A percentile compares a stretch with the other conserved stretches of the same genome.
Conservation (phyloP, 306 rosid species). For the Oxytropis ochrocephala region DNA sequence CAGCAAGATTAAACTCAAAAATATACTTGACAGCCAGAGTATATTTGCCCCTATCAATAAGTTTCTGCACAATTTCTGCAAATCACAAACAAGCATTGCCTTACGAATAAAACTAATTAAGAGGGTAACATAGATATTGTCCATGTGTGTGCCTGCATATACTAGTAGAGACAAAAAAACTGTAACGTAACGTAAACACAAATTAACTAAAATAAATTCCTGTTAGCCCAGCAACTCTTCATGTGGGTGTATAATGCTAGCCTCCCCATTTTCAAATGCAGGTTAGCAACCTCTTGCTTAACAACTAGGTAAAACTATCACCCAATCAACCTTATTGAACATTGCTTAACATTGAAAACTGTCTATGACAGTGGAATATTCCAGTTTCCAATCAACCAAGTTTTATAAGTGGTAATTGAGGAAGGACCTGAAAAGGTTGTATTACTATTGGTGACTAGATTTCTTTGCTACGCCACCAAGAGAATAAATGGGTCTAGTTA, state of each 20-base stretch:
- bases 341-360: not conserved
- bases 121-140: not conserved
- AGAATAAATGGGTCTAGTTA: not conserved
- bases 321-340: not conserved
- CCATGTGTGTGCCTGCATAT: not conserved
- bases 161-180: not conserved
- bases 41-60: slow-evolving; percentile 45
- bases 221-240: not conserved
- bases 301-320: not conserved
- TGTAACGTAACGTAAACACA: not conserved
- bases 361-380: not conserved
- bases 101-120: not conserved
- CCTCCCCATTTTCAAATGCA: not conserved
- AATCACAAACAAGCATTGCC: slow-evolving; percentile 17
- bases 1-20: slow-evolving; percentile 57
- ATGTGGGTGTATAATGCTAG: not conserved
- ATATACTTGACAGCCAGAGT: slow-evolving; percentile 60
- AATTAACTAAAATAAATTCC: not conserved
- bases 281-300: not conserved
- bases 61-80: slow-evolving; percentile 71
- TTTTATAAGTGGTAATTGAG: not conserved
- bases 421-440: not conserved
- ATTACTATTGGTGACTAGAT: not conserved
- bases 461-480: not conserved
- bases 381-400: not conserved